Base-by-base conservation (phyloP, 106 monocot genomes). In the Dioscorea dumetorum region DNA sequence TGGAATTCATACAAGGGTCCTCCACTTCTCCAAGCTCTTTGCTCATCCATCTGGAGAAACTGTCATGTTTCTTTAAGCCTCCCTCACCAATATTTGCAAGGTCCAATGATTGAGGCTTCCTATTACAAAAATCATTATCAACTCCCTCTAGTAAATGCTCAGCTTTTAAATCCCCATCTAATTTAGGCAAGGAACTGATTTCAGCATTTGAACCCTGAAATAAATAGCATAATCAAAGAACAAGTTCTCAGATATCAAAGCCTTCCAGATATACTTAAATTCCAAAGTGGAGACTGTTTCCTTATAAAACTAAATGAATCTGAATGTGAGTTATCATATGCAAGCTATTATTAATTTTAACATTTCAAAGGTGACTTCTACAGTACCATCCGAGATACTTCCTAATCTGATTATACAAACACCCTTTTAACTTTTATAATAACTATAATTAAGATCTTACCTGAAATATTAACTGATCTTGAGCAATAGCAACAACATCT, bases 41-140 rank as follows among this genome's bases (percentile, higher is more conserved):
- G 76, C 84, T 99, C 90, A 92, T 86, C 97, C 97, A 99, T 74
- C 76, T 79, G 4, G 82, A 81, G 72, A 99, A 99, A 75, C 97
- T 99, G 60, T 99, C 97, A 75, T 80, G 70, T 63, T 99, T 99
- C 65, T 90, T 92, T 31, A 99, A 73, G 48, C 84, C 92, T 66
- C 80, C 87, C 49, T 67, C 79, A 69, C 83, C 85, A 12, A 33
- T 67, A 31, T 70, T 71, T 49, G 83, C 52, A 5, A 87, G 49
- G 22, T 90, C 94, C 52, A 85, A 28, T 24, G 93, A 89, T 54
- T 71, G 20, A 21, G 84, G 86, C 70, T 94, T 94, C 48, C 74
- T 23, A 50, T 84, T 77, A 56, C 78, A 62, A 57, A 2, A 18
- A 54, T 54, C 54, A 54, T 54, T 8, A 5, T 54, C 54, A 54